These are phyloP conservation scores for Metschnikowia anglica DNA, from an alignment of 805 yeast species.

Conservation along the genomic window DNA sequence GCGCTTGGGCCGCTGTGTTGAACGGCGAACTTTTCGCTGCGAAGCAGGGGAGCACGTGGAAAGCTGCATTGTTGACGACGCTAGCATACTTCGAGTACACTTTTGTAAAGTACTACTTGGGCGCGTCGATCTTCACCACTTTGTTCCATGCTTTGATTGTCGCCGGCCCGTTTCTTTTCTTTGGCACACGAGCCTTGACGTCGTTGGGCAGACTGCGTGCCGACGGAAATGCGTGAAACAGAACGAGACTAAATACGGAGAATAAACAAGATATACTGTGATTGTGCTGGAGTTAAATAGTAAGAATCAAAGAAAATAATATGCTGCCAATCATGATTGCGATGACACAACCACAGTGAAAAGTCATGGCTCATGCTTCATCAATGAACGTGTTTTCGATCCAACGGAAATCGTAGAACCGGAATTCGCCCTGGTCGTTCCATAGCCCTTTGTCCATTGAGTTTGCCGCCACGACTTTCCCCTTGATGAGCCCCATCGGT, in stretches of 20 bases:
- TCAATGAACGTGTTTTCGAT: conserved; percentile 51
- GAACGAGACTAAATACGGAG: not conserved
- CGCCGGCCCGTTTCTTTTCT: conserved; percentile 52
- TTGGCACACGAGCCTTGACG: conserved; percentile 68
- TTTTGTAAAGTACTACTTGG: conserved; percentile 58
- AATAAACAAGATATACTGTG: too few relatives aligned
- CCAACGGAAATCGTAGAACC: conserved; percentile 54
- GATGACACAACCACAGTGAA: not conserved
- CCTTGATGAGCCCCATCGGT: conserved; percentile 85
- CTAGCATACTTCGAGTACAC: conserved; percentile 51
- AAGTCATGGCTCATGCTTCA: conserved; percentile 20
- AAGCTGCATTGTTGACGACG: conserved; percentile 46
- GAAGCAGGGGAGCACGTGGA: conserved; percentile 26
- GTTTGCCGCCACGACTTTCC: conserved; percentile 75
- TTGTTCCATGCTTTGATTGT: conserved; percentile 48
- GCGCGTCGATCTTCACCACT: conserved; percentile 60
- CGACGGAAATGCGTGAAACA: not conserved
- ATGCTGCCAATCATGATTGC: too few relatives aligned
- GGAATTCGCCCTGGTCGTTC: conserved; percentile 31
- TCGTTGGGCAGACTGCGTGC: conserved; percentile 35
- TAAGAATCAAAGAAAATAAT: not conserved
- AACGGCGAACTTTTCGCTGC: conserved; percentile 31
- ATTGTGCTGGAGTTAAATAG: not conserved
- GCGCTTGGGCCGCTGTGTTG: conserved; percentile 39
- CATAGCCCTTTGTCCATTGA: conserved; percentile 48